Conservation (phyloP, 148 eudicot genomes). For the Cornus suecica region DNA sequence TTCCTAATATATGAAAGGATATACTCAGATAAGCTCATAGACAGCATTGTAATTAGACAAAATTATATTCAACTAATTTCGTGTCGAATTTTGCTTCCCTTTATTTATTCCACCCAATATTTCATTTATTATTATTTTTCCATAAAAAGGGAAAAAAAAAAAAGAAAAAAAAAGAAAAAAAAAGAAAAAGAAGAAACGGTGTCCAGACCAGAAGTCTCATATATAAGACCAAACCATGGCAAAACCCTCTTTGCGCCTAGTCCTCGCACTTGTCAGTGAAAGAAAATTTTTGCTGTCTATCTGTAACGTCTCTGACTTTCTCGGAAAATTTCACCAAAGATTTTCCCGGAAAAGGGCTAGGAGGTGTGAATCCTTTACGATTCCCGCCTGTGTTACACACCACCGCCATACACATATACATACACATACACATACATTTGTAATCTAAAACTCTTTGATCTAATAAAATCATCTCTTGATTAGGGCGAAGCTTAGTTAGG, state of each 20-base stretch:
- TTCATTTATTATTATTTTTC: too few relatives aligned
- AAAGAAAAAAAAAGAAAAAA: too few relatives aligned
- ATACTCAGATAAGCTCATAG: too few relatives aligned
- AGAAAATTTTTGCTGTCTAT: background rate
- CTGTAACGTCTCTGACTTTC: background rate
- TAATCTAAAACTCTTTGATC: background rate
- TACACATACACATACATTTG: background rate
- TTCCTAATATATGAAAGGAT: too few relatives aligned
- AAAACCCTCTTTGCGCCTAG: background rate
- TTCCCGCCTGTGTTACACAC: background rate
- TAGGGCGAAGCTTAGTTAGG: background rate
- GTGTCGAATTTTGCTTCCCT: too few relatives aligned
- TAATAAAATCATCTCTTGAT: background rate
- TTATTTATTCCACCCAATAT: too few relatives aligned
- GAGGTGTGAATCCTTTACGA: slow-evolving; percentile 1
- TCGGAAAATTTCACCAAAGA: background rate
- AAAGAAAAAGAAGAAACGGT: too few relatives aligned
- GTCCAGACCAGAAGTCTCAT: background rate
- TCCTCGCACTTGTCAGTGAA: background rate
- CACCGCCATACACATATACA: background rate
- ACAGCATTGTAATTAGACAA: too few relatives aligned
- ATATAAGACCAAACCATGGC: background rate
- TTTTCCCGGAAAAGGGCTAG: background rate
- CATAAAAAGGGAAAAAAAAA: too few relatives aligned
- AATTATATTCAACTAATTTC: too few relatives aligned